Conservation (phyloP, 805 yeast species). For the Sugiyamaella boreocaroliniensis region DNA sequence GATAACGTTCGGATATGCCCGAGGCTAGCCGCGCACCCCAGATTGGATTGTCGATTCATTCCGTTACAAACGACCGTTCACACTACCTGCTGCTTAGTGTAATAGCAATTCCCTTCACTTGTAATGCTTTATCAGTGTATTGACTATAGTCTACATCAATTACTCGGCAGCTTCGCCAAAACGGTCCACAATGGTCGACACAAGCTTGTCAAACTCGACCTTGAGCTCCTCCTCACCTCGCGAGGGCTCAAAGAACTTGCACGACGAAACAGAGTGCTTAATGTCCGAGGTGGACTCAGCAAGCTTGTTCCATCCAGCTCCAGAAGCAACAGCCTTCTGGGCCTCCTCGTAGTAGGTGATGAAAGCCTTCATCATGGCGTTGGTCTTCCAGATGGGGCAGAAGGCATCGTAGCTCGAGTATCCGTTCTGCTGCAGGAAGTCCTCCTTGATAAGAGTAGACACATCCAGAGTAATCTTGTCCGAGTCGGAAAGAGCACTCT, state of each 20-base stretch:
- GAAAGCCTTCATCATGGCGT: slow-evolving; percentile 95
- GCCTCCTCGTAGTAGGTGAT: slow-evolving; percentile 93
- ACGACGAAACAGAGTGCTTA: slow-evolving; percentile 86
- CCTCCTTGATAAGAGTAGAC: slow-evolving; percentile 86
- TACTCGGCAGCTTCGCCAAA: slow-evolving; percentile 95
- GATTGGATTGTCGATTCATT: too few relatives aligned
- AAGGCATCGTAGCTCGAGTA: slow-evolving; percentile 96
- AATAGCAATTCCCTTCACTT: too few relatives aligned
- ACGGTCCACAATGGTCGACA: slow-evolving; percentile 72
- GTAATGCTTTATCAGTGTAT: neutral
- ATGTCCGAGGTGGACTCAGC: slow-evolving; percentile 84
- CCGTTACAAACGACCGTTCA: too few relatives aligned
- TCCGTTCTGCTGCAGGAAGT: slow-evolving; percentile 98
- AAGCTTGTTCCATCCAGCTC: slow-evolving; percentile 91
- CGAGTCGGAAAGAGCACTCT: slow-evolving; percentile 91
- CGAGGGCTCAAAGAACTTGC: slow-evolving; percentile 94
- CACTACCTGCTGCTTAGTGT: neutral
- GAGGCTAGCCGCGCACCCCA: neutral
- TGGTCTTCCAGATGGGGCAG: slow-evolving; percentile 99
- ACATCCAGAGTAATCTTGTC: slow-evolving; percentile 97
- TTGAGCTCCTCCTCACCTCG: slow-evolving; percentile 76
- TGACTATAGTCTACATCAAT: neutral
- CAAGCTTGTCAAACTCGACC: slow-evolving; percentile 69
- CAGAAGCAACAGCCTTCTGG: slow-evolving; percentile 89
- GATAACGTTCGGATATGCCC: too few relatives aligned